Conservation (phyloP, 257 asterid genomes). For the Coffea canephora region DNA sequence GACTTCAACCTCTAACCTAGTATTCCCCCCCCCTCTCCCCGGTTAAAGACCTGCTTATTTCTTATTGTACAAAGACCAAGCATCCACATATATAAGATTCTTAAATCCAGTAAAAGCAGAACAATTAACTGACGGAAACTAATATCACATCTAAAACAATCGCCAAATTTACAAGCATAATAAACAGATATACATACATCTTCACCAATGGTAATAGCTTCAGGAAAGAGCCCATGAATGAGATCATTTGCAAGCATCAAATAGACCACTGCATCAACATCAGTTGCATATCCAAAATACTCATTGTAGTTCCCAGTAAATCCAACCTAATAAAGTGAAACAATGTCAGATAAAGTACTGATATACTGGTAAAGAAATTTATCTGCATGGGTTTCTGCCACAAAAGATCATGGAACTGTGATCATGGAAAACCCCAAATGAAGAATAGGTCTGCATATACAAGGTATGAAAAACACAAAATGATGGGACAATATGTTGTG, state of each 20-base stretch:
- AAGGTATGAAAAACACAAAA: background rate
- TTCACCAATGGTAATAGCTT: slow-evolving; percentile 84
- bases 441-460: background rate
- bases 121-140: background rate
- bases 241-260: slow-evolving; percentile 95
- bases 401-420: background rate
- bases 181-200: slow-evolving; percentile 61
- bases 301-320: slow-evolving; percentile 93
- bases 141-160: background rate
- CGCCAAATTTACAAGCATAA: background rate
- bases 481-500: no score
- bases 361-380: slow-evolving; percentile 5
- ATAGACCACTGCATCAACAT: slow-evolving; percentile 95
- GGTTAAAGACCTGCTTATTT: background rate
- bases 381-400: background rate
- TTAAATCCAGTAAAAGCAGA: background rate
- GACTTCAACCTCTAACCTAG: background rate
- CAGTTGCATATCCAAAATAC: slow-evolving; percentile 81
- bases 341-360: slow-evolving; percentile 7
- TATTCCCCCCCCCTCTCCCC: no score
- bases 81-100: background rate
- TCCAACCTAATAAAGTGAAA: slow-evolving; percentile 46
- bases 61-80: background rate
- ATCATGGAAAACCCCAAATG: background rate
- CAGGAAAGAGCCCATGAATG: slow-evolving; percentile 90